Conservation (phyloP, 2,329 filamentous ascomycete species). For the Herpomyces periplanetae region DNA sequence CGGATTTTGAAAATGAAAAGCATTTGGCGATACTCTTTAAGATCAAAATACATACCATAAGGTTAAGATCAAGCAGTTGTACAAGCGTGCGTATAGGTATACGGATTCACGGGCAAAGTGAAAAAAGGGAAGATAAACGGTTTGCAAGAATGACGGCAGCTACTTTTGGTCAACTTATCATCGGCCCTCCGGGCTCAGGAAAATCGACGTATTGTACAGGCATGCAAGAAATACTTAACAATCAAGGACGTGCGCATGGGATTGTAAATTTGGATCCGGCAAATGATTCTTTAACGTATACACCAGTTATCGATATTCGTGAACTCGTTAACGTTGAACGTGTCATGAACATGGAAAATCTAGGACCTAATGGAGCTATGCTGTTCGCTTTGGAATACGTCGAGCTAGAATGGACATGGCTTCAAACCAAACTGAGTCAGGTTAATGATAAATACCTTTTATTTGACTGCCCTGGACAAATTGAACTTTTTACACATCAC, state of each 20-base stretch:
- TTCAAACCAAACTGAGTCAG: slow-evolving; percentile 37
- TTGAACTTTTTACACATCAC: slow-evolving; percentile 88
- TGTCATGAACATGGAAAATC: slow-evolving; percentile 58
- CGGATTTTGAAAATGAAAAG: too few species aligned
- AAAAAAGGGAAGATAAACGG: too few species aligned
- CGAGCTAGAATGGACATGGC: slow-evolving; percentile 71
- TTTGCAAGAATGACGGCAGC: too few species aligned
- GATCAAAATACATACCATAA: too few species aligned
- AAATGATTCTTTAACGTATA: slow-evolving; percentile 67
- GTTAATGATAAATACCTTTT: slow-evolving; percentile 37
- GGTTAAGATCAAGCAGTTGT: too few species aligned
- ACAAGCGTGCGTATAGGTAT: too few species aligned
- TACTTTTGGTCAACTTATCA: slow-evolving; percentile 35
- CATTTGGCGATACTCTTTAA: too few species aligned
- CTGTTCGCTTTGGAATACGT: slow-evolving; percentile 80
- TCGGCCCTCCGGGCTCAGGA: slow-evolving; percentile 73
- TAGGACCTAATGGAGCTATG: slow-evolving; percentile 71
- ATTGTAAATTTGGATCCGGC: slow-evolving; percentile 88
- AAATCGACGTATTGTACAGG: slow-evolving; percentile 97
- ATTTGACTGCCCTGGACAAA: slow-evolving; percentile 86
- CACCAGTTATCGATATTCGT: slow-evolving; percentile 59
- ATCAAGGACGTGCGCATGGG: slow-evolving; percentile 69
- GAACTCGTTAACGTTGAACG: slow-evolving; percentile 62
- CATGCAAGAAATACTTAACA: slow-evolving; percentile 66
- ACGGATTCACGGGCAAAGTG: too few species aligned